Evolutionary conservation across 768 basidiomycete genomes (phyloP).

Genomic region (Mrakia blollopis): DNA sequence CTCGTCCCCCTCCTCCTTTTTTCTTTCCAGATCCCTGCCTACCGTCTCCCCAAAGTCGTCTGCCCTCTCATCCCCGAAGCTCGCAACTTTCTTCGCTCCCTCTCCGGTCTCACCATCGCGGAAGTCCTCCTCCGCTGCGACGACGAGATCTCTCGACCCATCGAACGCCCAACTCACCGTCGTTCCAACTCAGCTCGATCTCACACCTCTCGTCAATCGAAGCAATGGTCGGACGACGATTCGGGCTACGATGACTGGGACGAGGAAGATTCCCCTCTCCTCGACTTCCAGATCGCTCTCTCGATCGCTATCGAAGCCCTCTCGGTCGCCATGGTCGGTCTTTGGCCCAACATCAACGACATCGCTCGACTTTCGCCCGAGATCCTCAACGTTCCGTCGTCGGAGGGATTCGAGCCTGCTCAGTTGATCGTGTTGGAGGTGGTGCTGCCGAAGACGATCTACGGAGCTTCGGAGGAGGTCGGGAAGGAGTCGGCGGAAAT

Average conservation of each 20-base stretch:
- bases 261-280: slow-evolving; percentile 36
- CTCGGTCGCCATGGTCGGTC: slow-evolving; percentile 37
- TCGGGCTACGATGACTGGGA: slow-evolving; percentile 32
- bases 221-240: slow-evolving; percentile 26
- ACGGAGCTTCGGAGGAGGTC: neutral
- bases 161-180: slow-evolving; percentile 10
- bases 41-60: slow-evolving; percentile 44
- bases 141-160: slow-evolving; percentile 38
- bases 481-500: slow-evolving; percentile 33
- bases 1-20: no score
- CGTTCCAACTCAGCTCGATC: neutral
- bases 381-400: slow-evolving; percentile 42
- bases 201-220: slow-evolving; percentile 26
- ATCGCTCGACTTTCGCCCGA: slow-evolving; percentile 42
- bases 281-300: slow-evolving; percentile 44
- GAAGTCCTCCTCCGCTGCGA: slow-evolving; percentile 39
- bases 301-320: slow-evolving; percentile 44
- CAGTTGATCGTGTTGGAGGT: slow-evolving; percentile 43
- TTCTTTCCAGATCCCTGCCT: slow-evolving; percentile 42
- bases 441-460: slow-evolving; percentile 30
- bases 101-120: slow-evolving; percentile 39
- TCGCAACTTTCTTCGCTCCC: slow-evolving; percentile 39
- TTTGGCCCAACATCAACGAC: slow-evolving; percentile 41
- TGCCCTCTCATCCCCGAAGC: slow-evolving; percentile 38
- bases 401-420: slow-evolving; percentile 40